A percentile compares a stretch with the other conserved stretches of the same genome.
Evolutionary conservation across 805 yeast species (phyloP).

Genomic region (Metschnikowia amazonensis): DNA sequence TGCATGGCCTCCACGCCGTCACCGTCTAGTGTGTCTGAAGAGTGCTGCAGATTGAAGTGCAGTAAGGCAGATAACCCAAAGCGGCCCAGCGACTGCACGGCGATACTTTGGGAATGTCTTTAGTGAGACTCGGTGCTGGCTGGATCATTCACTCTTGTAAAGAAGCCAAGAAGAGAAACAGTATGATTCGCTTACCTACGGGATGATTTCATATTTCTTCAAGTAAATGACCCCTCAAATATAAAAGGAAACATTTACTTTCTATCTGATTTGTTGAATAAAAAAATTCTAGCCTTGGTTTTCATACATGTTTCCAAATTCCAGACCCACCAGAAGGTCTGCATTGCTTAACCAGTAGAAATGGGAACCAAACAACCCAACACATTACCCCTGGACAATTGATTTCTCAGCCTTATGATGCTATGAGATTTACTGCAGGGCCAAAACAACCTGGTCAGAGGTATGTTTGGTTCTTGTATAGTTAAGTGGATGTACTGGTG

Average conservation of each 20-base stretch:
- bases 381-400: too few species aligned
- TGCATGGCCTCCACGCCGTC: conserved; percentile 9
- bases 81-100: not conserved
- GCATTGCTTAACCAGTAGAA: too few species aligned
- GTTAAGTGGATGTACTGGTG: not conserved
- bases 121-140: not conserved
- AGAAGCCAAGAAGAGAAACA: not conserved
- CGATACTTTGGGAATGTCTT: not conserved
- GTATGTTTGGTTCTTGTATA: not conserved
- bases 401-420: too few species aligned
- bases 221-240: too few species aligned
- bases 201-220: too few species aligned
- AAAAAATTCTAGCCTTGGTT: not conserved
- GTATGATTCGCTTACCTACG: too few species aligned
- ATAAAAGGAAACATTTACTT: too few species aligned
- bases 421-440: not conserved
- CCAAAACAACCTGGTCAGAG: too few species aligned
- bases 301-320: not conserved
- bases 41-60: not conserved
- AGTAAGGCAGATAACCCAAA: not conserved
- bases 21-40: not conserved
- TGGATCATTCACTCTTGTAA: not conserved
- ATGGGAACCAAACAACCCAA: too few species aligned
- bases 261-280: not conserved
- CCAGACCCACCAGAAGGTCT: too few species aligned